Evolutionary conservation across 2,329 filamentous ascomycete genomes (phyloP), one percentile per base, ranked within the genome.

Genomic region (Calonectria pseudoturangicola): DNA sequence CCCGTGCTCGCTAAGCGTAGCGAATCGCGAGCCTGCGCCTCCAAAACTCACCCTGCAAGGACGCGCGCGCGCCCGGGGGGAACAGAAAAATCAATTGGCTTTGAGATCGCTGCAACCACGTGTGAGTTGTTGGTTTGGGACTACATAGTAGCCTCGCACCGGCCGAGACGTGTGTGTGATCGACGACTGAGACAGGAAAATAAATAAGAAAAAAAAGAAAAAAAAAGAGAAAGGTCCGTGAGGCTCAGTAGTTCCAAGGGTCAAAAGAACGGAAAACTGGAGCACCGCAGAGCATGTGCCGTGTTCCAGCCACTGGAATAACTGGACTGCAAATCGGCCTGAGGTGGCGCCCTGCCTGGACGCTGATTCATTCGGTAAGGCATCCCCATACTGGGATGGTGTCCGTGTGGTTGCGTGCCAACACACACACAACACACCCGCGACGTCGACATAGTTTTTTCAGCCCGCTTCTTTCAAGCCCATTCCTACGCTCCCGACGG

Each of bases 351-450:
- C 54, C 33, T 60, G 54, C 36, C 54, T 13, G 4, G 33, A 18
- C 21, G 16, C 21, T 27, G 3, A 9, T 39, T 18, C 33, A 25
- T 5, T 36, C n/a, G 54, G 7, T 39, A 39, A n/a, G 33, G 39
- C 18, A 9, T 43, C n/a, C 33, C 15, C 33, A 28, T 48, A 13
- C 21, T 21, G 45, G 45, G 12, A 25, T 21, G 54, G 25, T 60
- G 54, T n/a, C 30, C 39, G 54, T 25, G 54, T 60, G 54, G 36
- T 36, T 41, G 21, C 54, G 54, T 13, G 54, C 54, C 54, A 48
- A 48, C n/a, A 48, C 9, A n/a, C 21, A n/a, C 45, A 21, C 9
- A 25, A 36, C 33, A 36, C 30, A 33, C 30, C 30, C 30, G 30
- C 33, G 33, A 36, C 33, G 8, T 36, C 33, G 33, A 36, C 33